These are phyloP conservation scores for Hordeum pubiflorum DNA, from an alignment of 202 grass and related monocot genomes.

Conservation along the genomic window DNA sequence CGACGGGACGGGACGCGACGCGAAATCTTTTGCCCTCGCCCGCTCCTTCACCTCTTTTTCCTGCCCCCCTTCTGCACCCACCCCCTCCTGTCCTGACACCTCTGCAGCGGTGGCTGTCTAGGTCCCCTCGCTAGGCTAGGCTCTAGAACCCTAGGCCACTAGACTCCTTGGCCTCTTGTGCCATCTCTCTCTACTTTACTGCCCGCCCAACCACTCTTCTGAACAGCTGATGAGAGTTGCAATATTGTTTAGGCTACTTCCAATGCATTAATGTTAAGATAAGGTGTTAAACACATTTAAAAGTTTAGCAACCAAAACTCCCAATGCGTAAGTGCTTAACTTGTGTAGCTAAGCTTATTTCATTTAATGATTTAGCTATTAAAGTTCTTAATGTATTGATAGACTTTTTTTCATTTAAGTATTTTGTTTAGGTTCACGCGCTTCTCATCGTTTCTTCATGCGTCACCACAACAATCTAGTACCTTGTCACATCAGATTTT, in stretches of 20 bases:
- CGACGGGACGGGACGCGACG: not conserved
- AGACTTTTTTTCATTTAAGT: too few relatives aligned
- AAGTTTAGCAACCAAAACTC: too few relatives aligned
- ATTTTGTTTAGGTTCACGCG: too few relatives aligned
- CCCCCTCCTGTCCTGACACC: conserved; percentile 36
- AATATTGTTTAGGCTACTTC: conserved; percentile 28
- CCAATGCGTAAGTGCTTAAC: too few relatives aligned
- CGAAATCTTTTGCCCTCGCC: not conserved
- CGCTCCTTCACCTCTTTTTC: conserved; percentile 13
- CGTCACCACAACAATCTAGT: too few relatives aligned
- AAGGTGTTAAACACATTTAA: too few relatives aligned
- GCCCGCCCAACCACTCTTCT: conserved; percentile 34
- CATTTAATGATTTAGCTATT: too few relatives aligned
- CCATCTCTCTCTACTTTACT: conserved; percentile 32
- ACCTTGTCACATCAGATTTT: too few relatives aligned
- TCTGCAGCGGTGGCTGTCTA: conserved; percentile 31
- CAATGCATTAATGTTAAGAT: too few relatives aligned
- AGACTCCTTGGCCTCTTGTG: conserved; percentile 2
- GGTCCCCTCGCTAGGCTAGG: conserved; percentile 12
- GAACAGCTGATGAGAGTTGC: conserved; percentile 13
- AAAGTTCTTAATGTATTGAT: too few relatives aligned
- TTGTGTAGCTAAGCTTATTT: too few relatives aligned
- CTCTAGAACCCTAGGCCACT: conserved; percentile 36
- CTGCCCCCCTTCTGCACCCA: conserved; percentile 39
- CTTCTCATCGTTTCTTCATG: too few relatives aligned